A percentile compares a stretch with the other conserved stretches of the same genome.
Conservation (phyloP, 768 basidiomycete species). For the Psilocybe sp. region DNA sequence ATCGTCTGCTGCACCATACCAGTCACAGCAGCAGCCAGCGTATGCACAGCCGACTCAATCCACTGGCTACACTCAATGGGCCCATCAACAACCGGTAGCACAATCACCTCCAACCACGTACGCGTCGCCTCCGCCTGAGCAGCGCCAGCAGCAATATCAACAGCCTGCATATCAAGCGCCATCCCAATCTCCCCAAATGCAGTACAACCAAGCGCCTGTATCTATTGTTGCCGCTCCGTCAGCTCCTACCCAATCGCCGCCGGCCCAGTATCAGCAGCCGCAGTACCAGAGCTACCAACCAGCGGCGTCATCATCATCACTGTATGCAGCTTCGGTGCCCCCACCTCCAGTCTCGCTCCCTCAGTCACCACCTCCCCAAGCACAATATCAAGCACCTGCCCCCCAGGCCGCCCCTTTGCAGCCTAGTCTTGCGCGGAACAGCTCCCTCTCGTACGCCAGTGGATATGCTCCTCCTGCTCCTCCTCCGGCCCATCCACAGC, state of each 20-base stretch:
- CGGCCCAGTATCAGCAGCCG: constrained; percentile 5
- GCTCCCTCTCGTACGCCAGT: too few relatives aligned
- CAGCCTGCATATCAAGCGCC: constrained; percentile 9
- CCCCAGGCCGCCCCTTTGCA: too few relatives aligned
- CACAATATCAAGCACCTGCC: too few relatives aligned
- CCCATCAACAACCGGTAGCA: constrained; percentile 20
- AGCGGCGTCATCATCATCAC: neutral
- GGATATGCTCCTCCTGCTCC: constrained; percentile 14
- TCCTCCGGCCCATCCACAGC: constrained; percentile 19
- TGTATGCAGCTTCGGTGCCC: neutral
- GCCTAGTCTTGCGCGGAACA: too few relatives aligned
- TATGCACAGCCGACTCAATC: constrained; percentile 27
- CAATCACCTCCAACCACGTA: constrained; percentile 14
- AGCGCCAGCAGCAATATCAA: constrained; percentile 22
- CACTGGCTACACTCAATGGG: constrained; percentile 33
- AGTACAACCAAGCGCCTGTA: constrained; percentile 7
- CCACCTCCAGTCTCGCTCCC: constrained; percentile 4
- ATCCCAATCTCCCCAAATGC: constrained; percentile 9
- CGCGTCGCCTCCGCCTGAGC: constrained; percentile 7
- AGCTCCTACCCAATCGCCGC: constrained; percentile 3
- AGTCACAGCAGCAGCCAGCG: constrained; percentile 26
- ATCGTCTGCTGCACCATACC: constrained; percentile 31
- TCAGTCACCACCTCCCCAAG: constrained; percentile 5
- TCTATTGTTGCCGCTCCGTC: constrained; percentile 2
- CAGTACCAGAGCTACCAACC: constrained; percentile 24